Evolutionary conservation across 2,329 filamentous ascomycete species (phyloP), one percentile per base, ranked within the genome.

Genomic region (Cladobotryum protrusum): DNA sequence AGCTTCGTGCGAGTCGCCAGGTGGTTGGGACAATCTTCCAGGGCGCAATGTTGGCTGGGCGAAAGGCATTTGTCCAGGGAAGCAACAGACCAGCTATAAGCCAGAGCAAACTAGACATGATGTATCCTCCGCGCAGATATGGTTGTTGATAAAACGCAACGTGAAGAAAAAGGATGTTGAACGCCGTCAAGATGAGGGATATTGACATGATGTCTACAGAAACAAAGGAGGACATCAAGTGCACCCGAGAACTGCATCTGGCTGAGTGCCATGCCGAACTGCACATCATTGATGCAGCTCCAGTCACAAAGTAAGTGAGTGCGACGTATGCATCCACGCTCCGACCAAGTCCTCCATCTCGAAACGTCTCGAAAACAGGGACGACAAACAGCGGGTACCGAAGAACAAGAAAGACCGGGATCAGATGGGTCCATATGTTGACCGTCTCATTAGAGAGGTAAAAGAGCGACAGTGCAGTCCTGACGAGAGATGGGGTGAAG

Each of bases 391-490:
- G 9, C 5, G 29, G 17, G 14, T 39, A 47, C 3, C 24, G 24
- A 6, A 47, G 19, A 18, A 37, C 17, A 37, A 37, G 35, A n/a
- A 37, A 37, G 5, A 7, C 17, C 7, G 33, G 33, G 5, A 47
- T 15, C 7, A 47, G 44, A 36, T 47, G 44, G 4, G 44, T 24
- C 44, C 44, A 47, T 34, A 40, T 47, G 35, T 47, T 47, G 44
- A 40, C 20, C 13, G 44, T 24, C 20, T 40, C 44, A 39, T 47
- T 47, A 12, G 29, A 32, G 8, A 47, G 14, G 9, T 19, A 19
- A 19, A 46, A 37, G 4, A 46, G 20, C 6, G 44, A 46, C 12
- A n/a, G 17, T 19, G 37, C 14, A 5, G 32, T 36, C 8, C 15
- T 24, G 20, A 34, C 24, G n/a, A 18, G 17, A 20, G 44, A 39